phyloP scores from a whole-genome alignment of 1,284 basidiomycete species.

The Apiotrichum montevideense region DNA sequence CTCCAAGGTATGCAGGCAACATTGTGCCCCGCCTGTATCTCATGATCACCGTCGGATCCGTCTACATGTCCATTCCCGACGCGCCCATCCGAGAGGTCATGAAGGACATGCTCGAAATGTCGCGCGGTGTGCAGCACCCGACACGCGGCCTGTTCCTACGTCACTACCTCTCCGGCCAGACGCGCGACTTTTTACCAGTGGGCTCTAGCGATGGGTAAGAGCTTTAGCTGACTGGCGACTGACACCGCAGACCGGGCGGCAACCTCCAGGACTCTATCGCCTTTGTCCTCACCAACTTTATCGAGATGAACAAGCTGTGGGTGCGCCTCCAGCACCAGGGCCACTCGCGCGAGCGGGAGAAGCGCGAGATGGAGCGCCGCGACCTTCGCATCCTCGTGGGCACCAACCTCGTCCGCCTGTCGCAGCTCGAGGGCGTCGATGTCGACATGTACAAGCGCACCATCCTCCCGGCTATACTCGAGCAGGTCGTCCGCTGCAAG shows the following conservation, averaged over 20 bases:
- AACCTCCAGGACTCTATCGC: constrained; percentile 87
- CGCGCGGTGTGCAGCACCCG: constrained; percentile 85
- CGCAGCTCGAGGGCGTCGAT: constrained; percentile 88
- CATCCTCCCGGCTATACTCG: constrained; percentile 82
- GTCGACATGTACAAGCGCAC: constrained; percentile 74
- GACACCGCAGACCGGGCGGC: constrained; percentile 60
- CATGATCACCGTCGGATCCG: constrained; percentile 96
- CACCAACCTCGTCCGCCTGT: constrained; percentile 87
- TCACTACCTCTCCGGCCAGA: constrained; percentile 92
- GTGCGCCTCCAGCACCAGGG: constrained; percentile 93
- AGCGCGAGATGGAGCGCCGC: constrained; percentile 85
- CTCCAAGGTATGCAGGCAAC: constrained; percentile 44
- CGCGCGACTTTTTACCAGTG: constrained; percentile 85
- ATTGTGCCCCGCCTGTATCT: constrained; percentile 91
- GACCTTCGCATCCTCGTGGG: constrained; percentile 91
- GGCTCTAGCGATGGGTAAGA: constrained; percentile 72
- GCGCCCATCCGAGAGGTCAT: constrained; percentile 95
- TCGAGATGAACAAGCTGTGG: constrained; percentile 99
- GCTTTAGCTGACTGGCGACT: neutral
- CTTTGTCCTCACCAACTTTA: constrained; percentile 93
- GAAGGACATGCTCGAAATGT: constrained; percentile 99
- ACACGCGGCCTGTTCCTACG: constrained; percentile 85
- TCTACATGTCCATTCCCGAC: constrained; percentile 93
- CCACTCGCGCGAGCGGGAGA: constrained; percentile 88
- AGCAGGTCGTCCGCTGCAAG: constrained; percentile 94